Conservation (phyloP, 2,329 filamentous ascomycete genomes). For the Boeremia exigua region DNA sequence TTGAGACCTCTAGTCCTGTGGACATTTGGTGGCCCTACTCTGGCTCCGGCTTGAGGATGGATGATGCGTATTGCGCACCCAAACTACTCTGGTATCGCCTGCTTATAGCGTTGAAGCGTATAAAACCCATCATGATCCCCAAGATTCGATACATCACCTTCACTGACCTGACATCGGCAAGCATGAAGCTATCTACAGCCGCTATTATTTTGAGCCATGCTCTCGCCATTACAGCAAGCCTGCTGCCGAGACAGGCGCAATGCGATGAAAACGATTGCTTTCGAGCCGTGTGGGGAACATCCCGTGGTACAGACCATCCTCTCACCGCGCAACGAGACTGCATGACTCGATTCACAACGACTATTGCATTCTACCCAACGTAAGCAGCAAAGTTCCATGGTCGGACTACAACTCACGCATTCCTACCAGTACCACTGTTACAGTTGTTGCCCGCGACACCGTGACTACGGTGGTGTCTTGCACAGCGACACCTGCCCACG, state of each 20-base stretch:
- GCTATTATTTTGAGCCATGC: constrained; percentile 15
- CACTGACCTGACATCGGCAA: constrained; percentile 12
- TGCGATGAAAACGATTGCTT: constrained; percentile 36
- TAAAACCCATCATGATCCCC: neutral
- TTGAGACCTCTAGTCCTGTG: neutral
- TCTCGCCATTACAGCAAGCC: constrained; percentile 20
- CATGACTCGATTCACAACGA: constrained; percentile 33
- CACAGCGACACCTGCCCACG: neutral
- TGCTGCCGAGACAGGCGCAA: constrained; percentile 25
- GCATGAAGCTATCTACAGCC: constrained; percentile 32
- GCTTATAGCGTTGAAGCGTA: neutral
- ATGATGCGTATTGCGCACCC: neutral
- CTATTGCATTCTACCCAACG: constrained; percentile 32
- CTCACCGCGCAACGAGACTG: constrained; percentile 28
- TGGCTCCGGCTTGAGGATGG: neutral
- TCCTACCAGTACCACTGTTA: constrained; percentile 15
- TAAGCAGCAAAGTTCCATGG: constrained; percentile 8
- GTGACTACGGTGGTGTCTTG: neutral
- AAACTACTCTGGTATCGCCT: neutral
- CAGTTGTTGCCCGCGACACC: constrained; percentile 6
- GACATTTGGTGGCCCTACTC: neutral
- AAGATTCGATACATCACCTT: neutral
- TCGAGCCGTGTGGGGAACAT: constrained; percentile 32
- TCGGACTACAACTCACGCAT: neutral
- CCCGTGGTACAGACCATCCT: constrained; percentile 19